Evolutionary conservation across 2,329 filamentous ascomycete genomes (phyloP), one percentile per base, ranked within the genome.

Genomic region (Botryosphaeria dothidea): DNA sequence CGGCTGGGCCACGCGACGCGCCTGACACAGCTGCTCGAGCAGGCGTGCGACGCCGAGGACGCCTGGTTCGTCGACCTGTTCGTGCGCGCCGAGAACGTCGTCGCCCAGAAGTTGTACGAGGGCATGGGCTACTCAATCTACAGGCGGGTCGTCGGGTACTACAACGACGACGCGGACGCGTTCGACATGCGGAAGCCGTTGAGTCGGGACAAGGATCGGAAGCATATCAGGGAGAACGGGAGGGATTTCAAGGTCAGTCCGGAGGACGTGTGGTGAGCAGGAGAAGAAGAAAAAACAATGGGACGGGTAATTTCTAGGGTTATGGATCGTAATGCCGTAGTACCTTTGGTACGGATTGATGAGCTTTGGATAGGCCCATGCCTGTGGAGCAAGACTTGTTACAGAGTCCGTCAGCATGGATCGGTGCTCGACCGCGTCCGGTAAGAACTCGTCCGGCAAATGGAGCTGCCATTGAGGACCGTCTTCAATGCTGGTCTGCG

Each of bases 31-130:
- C 88, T 92, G 65, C 84, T 99, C 31, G 94, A 97, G 78, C 83
- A 84, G n/a, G 89, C 88, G 2, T 92, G 92, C 45, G 91, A 97
- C 71, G 89, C 88, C 58, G 89, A 92, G 69, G 83, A 96, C 68
- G 90, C 92, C 51, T 98, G 92, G 91, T 99, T 99, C 75, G 91
- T 98, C 49, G 95, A 99, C 77, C 80, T 99, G 58, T 99, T 96
- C 74, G 95, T 99, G 51, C 85, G 95, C 48, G 90, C 89, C 68
- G 93, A 92, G 73, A 99, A 99, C 77, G 84, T 88, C 72, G 89
- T 92, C 68, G 95, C 95, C 6, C 93, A 97, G 72, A 84, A 86
- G 58, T 89, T 99, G 78, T 99, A 99, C 78, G 89, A 91, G 76
- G 90, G 87, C 70, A 89, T 98, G 86, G 95, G 95, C 69, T 88